phyloP scores from a whole-genome alignment of 345 rosid species.

The Eucalyptus cloeziana region DNA sequence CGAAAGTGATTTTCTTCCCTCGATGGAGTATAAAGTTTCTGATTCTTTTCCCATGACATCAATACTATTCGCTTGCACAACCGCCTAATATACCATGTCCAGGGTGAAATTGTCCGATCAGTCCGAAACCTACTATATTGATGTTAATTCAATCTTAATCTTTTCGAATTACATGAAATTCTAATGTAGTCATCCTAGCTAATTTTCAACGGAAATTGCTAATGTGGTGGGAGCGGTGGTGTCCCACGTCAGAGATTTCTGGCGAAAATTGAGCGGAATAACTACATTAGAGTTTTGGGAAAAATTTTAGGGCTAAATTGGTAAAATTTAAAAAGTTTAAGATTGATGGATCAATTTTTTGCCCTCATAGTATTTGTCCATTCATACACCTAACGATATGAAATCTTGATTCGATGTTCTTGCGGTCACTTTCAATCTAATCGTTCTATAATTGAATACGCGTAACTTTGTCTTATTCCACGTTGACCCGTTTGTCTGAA shows the following conservation, averaged over 20 bases:
- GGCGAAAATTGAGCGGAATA: rapidly evolving
- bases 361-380: background rate
- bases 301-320: rapidly evolving
- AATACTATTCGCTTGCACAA: background rate
- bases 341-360: rapidly evolving
- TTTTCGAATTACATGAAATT: background rate
- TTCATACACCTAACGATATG: background rate
- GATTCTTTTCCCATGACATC: background rate
- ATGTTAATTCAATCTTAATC: background rate
- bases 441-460: background rate
- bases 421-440: background rate
- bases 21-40: background rate
- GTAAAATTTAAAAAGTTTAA: background rate
- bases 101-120: background rate
- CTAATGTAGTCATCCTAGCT: rapidly evolving
- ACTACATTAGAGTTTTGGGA: rapidly evolving
- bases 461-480: background rate
- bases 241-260: background rate
- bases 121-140: background rate
- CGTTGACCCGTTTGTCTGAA: background rate
- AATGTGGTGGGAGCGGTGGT: background rate
- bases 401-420: background rate
- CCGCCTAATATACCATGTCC: background rate
- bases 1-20: background rate
- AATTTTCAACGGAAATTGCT: rapidly evolving